phyloP scores from a whole-genome alignment of 192 early-diverging fungal genomes.

The Coemansia brasiliensis region DNA sequence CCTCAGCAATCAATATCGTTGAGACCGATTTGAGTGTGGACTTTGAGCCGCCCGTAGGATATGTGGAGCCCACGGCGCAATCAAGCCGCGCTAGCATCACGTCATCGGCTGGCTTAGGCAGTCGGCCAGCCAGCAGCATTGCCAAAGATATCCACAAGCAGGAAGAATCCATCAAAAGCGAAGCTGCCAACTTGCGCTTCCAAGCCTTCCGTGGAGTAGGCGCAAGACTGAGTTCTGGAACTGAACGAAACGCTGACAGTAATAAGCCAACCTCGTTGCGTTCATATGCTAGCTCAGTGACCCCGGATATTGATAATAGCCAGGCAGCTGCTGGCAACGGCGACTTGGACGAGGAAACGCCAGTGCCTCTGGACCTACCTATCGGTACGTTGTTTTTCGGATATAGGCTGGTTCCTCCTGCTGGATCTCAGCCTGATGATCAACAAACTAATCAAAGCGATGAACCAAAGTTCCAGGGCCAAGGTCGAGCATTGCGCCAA shows the following conservation, averaged over 20 bases:
- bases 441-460: not conserved
- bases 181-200: constrained; percentile 15
- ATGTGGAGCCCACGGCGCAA: constrained; percentile 74
- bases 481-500: constrained; percentile 38
- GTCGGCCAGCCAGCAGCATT: constrained; percentile 45
- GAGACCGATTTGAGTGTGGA: constrained; percentile 98
- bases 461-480: constrained; percentile 27
- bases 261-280: constrained; percentile 10
- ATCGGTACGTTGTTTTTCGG: constrained; percentile 91
- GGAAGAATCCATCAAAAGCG: constrained; percentile 37
- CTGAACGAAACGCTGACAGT: not conserved
- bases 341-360: constrained; percentile 6
- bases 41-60: constrained; percentile 95
- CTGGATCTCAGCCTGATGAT: constrained; percentile 21
- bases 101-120: constrained; percentile 1
- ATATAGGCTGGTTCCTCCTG: constrained; percentile 70
- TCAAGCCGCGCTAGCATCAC: constrained; percentile 21
- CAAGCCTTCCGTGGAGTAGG: constrained; percentile 19
- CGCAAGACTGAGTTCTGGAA: not conserved
- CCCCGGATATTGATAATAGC: constrained; percentile 16
- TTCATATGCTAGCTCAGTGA: constrained; percentile 28
- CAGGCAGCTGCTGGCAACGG: constrained; percentile 4
- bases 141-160: constrained; percentile 33
- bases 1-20: constrained; percentile 85
- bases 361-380: constrained; percentile 79